These are phyloP conservation scores for Otatea glauca DNA, from an alignment of 176 grass and related monocot species.

Conservation along the genomic window DNA sequence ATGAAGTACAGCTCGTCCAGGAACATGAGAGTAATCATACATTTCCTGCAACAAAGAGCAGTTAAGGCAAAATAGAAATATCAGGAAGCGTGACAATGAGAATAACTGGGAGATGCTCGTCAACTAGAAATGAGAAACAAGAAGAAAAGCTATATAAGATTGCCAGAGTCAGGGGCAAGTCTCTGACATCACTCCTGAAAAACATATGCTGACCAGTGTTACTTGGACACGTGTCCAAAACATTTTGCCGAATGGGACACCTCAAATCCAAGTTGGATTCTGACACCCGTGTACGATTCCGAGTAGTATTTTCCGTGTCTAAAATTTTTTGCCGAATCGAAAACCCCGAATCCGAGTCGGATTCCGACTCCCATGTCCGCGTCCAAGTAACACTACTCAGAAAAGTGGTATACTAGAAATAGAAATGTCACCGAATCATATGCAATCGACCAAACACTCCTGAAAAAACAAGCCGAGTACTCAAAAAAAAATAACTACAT, in stretches of 20 bases:
- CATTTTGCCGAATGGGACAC: too few species aligned
- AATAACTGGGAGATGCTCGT: background rate
- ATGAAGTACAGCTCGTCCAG: constrained; percentile 86
- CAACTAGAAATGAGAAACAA: constrained; percentile 11
- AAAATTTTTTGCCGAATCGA: too few species aligned
- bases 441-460: background rate
- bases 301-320: too few species aligned
- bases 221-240: too few species aligned
- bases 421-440: background rate
- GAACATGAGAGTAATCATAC: constrained; percentile 83
- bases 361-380: too few species aligned
- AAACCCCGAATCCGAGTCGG: too few species aligned
- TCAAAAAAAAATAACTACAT: background rate
- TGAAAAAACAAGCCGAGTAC: background rate
- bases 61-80: constrained; percentile 13
- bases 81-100: background rate
- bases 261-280: too few species aligned
- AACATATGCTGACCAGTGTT: constrained; percentile 21
- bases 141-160: background rate
- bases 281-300: too few species aligned
- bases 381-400: too few species aligned
- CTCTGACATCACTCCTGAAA: background rate
- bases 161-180: background rate
- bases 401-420: background rate
- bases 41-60: constrained; percentile 69